Conservation (phyloP, 495 filamentous ascomycete species). For the Sphaerosporella brunnea region DNA sequence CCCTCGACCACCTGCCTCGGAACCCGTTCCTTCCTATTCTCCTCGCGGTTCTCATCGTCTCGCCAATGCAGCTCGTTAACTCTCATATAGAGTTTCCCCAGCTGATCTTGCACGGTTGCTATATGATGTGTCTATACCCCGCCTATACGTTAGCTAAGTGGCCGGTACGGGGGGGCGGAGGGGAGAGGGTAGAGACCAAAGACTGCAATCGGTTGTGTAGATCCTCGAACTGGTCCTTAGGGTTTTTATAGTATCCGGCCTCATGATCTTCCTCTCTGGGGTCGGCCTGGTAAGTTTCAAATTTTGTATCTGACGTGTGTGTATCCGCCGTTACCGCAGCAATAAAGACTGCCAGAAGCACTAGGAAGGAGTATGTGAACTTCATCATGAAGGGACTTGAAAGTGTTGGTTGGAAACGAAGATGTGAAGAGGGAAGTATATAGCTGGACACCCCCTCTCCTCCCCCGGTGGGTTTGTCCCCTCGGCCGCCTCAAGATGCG, state of each 20-base stretch:
- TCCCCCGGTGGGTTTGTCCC: too few relatives aligned
- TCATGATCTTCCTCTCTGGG: conserved; percentile 33
- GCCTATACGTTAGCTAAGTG: background rate
- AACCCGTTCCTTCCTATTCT: conserved; percentile 33
- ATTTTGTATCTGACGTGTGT: too few relatives aligned
- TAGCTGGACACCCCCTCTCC: too few relatives aligned
- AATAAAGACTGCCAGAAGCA: too few relatives aligned
- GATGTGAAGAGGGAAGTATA: too few relatives aligned
- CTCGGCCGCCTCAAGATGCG: too few relatives aligned
- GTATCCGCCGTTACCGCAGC: too few relatives aligned
- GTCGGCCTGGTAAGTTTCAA: too few relatives aligned
- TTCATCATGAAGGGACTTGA: too few relatives aligned
- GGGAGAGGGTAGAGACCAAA: conserved; percentile 26
- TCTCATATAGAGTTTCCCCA: conserved; percentile 22
- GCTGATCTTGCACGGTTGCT: conserved; percentile 19
- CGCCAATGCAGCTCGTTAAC: conserved; percentile 27
- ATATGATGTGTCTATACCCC: conserved; percentile 21
- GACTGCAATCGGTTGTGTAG: conserved; percentile 63
- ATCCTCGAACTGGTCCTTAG: conserved; percentile 53
- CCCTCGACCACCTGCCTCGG: conserved; percentile 38
- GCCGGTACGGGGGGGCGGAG: background rate
- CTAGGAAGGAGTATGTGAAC: too few relatives aligned
- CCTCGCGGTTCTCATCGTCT: conserved; percentile 42
- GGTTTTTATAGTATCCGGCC: conserved; percentile 34
- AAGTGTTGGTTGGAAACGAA: too few relatives aligned